phyloP scores from a whole-genome alignment of 2,329 filamentous ascomycete genomes.

The Microdochium nivale region DNA sequence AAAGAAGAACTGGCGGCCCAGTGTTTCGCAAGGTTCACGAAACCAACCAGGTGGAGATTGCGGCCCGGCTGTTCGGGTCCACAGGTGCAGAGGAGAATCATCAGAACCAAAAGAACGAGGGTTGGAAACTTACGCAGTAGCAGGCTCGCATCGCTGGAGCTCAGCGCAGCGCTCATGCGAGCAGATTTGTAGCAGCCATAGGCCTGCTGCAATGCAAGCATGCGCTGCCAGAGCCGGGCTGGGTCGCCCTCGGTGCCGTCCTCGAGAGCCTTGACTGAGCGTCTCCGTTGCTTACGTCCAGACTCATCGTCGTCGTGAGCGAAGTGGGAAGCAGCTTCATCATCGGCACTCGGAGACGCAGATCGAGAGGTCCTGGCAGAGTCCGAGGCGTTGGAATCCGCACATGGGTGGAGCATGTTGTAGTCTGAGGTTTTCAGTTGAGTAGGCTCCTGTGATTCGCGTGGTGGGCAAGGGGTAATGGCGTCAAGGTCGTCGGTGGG shows the following conservation, averaged over 20 bases:
- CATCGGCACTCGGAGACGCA: constrained; percentile 14
- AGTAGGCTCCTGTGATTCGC: not conserved
- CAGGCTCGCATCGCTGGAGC: constrained; percentile 27
- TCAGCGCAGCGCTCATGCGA: constrained; percentile 36
- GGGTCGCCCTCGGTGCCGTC: constrained; percentile 28
- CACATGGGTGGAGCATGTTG: constrained; percentile 7
- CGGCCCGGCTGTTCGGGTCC: not conserved
- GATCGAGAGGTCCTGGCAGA: constrained; percentile 9
- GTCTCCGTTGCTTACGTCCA: constrained; percentile 4
- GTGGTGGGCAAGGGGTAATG: constrained; percentile 21
- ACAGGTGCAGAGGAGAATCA: constrained; percentile 4
- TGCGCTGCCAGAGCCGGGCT: constrained; percentile 35
- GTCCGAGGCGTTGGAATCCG: constrained; percentile 1
- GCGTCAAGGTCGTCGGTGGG: constrained; percentile 21
- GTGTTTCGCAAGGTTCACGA: not conserved
- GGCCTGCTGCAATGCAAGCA: constrained; percentile 36
- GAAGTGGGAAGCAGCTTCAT: constrained; percentile 2
- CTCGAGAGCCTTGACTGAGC: constrained; percentile 19
- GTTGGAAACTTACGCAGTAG: constrained; percentile 32
- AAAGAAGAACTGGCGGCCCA: not conserved
- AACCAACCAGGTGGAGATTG: not conserved
- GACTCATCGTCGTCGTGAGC: not conserved
- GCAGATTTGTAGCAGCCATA: constrained; percentile 42
- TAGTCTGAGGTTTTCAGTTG: constrained; percentile 2
- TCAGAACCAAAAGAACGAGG: not conserved